A percentile compares a stretch with the other conserved stretches of the same genome.
phyloP scores from a whole-genome alignment of 2,329 filamentous ascomycete genomes.

The Atkinsonella hypoxylon region DNA sequence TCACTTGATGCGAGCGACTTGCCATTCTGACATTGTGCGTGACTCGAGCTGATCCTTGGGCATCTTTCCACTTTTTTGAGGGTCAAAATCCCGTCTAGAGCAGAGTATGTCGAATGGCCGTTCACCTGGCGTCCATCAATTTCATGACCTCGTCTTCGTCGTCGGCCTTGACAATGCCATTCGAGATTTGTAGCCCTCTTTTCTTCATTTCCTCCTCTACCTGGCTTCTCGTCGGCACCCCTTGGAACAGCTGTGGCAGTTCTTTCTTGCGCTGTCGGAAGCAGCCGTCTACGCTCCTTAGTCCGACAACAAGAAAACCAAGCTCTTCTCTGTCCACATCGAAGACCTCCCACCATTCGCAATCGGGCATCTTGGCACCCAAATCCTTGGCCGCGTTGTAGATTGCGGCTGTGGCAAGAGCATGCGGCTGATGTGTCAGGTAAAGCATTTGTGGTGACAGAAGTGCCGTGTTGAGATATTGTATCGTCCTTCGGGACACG shows the following conservation, averaged over 20 bases:
- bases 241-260: slow-evolving; percentile 34
- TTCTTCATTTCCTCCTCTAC: slow-evolving; percentile 49
- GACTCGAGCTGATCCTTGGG: no score
- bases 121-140: slow-evolving; percentile 21
- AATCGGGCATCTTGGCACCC: slow-evolving; percentile 65
- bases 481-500: slow-evolving; percentile 54
- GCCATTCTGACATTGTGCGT: not conserved
- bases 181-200: slow-evolving; percentile 28
- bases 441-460: slow-evolving; percentile 83
- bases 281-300: slow-evolving; percentile 68
- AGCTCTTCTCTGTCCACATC: slow-evolving; percentile 91
- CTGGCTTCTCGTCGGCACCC: slow-evolving; percentile 44
- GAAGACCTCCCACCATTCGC: slow-evolving; percentile 96
- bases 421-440: slow-evolving; percentile 79
- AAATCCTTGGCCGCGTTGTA: slow-evolving; percentile 78
- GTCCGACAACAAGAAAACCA: slow-evolving; percentile 78
- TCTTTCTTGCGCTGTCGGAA: slow-evolving; percentile 46
- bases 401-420: slow-evolving; percentile 75
- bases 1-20: not conserved
- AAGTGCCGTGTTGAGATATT: slow-evolving; percentile 76
- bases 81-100: no score
- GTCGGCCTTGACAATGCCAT: slow-evolving; percentile 20
- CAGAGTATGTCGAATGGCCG: no score
- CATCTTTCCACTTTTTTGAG: no score
- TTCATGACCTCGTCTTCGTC: slow-evolving; percentile 34